phyloP scores from a whole-genome alignment of 2,329 filamentous ascomycete species.

The Trichoderma lentiforme region DNA sequence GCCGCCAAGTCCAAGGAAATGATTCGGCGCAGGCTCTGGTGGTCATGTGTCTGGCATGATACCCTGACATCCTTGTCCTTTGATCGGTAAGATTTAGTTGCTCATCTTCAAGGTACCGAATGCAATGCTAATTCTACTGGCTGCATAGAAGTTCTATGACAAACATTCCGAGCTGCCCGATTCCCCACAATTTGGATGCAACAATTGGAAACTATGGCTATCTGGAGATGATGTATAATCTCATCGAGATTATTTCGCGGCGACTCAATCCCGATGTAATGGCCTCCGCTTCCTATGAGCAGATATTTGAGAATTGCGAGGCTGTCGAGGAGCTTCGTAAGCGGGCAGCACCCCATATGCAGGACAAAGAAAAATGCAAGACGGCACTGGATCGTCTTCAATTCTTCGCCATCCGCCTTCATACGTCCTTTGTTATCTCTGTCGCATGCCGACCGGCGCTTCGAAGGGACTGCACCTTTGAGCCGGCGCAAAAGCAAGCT shows the following conservation, averaged over 20 bases:
- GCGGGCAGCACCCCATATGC: constrained; percentile 50
- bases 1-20: constrained; percentile 51
- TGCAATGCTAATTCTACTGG: background rate
- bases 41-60: constrained; percentile 66
- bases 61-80: constrained; percentile 64
- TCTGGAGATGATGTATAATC: constrained; percentile 62
- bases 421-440: constrained; percentile 63
- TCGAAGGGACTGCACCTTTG: constrained; percentile 51
- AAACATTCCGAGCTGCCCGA: constrained; percentile 53
- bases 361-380: constrained; percentile 60
- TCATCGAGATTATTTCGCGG: constrained; percentile 59
- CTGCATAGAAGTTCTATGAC: constrained; percentile 58
- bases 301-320: constrained; percentile 57
- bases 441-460: constrained; percentile 63
- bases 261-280: constrained; percentile 54
- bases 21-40: constrained; percentile 56
- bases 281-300: constrained; percentile 46
- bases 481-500: constrained; percentile 49
- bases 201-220: constrained; percentile 53
- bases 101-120: background rate
- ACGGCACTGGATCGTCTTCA: constrained; percentile 61
- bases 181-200: constrained; percentile 44
- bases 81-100: constrained; percentile 48
- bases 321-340: constrained; percentile 51
- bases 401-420: constrained; percentile 61